Evolutionary conservation across 1,284 basidiomycete genomes (phyloP), one percentile per base, ranked within the genome.

Genomic region (Ceratobasidium sp.): DNA sequence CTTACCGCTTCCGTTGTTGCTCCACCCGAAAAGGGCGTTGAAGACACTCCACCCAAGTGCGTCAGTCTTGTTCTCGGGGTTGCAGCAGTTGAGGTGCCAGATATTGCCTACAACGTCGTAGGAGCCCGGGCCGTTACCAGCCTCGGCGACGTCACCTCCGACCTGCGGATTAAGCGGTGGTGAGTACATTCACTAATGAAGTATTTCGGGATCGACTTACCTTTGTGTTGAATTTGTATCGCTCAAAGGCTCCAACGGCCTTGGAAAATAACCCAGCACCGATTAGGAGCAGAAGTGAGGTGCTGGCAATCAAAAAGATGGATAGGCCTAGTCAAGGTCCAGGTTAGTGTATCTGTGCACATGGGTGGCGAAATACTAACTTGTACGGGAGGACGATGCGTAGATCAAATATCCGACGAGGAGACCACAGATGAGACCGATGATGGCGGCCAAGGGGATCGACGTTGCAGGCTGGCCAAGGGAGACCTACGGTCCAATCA

Each of bases 381-480:
- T 64, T 1, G 90, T 86, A 56, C 92, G 88, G 77, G 89, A 91
- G 15, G 92, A 92, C 77, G 94, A 94, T 77, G 88, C 85, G 83
- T 95, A 95, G 80, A 95, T 90, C 76, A 92, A 64, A 82, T 87
- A 89, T 4, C 94, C 93, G 79, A 90, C 87, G 68, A 89, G 78
- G 64, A 92, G 83, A 34, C 96, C 96, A 75, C 89, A 89, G 69
- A 95, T 83, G 76, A 98, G 85, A 59, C 95, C 96, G 49, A 92
- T 89, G 78, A 98, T 91, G 69, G 95, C 90, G 6, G 96, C 93
- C 66, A 98, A 91, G 0, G 96, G 96, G 81, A 98, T 97, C 4
- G 95, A 89, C 0, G 88, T 89, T 1, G 93, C 96, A 1, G 90
- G 86, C 81, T 94, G 89, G 51, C 91, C 91, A 59, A 98, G 90